These are phyloP conservation scores for Xerocomus minutiporus DNA, from an alignment of 1,284 basidiomycete species.

Conservation along the genomic window DNA sequence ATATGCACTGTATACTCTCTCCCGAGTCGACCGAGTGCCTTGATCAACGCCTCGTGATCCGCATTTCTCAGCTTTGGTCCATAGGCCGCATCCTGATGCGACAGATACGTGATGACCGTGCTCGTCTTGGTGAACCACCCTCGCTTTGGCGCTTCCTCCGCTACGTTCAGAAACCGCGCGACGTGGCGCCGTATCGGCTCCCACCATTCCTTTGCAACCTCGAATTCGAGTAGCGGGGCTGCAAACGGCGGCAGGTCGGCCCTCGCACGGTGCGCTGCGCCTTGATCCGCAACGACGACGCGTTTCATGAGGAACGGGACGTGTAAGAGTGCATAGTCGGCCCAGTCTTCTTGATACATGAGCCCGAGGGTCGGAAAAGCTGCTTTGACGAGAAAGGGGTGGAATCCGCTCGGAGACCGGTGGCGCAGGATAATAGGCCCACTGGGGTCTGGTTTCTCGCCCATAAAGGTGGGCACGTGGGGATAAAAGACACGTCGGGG, in stretches of 20 bases:
- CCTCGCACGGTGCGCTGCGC: conserved; percentile 49
- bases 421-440: conserved; percentile 42
- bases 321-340: conserved; percentile 63
- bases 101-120: conserved; percentile 70
- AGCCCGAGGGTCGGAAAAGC: conserved; percentile 69
- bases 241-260: conserved; percentile 41
- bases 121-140: conserved; percentile 29
- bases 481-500: conserved; percentile 74
- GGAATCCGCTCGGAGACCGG: conserved; percentile 54
- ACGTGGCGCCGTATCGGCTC: conserved; percentile 58
- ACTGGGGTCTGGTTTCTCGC: conserved; percentile 46
- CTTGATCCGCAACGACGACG: conserved; percentile 70
- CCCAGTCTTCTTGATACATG: conserved; percentile 71
- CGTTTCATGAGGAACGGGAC: conserved; percentile 73
- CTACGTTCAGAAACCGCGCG: conserved; percentile 46
- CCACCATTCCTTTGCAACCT: conserved; percentile 65
- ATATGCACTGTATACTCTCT: conserved; percentile 64
- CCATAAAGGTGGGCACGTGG: conserved; percentile 53
- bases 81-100: conserved; percentile 51
- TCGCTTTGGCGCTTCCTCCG: conserved; percentile 30
- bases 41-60: conserved; percentile 53
- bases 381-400: conserved; percentile 59
- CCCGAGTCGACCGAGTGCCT: conserved; percentile 49
- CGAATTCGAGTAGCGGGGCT: conserved; percentile 57
- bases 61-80: conserved; percentile 41